Conservation (phyloP, 345 rosid species). For the Hibiscus trionum region DNA sequence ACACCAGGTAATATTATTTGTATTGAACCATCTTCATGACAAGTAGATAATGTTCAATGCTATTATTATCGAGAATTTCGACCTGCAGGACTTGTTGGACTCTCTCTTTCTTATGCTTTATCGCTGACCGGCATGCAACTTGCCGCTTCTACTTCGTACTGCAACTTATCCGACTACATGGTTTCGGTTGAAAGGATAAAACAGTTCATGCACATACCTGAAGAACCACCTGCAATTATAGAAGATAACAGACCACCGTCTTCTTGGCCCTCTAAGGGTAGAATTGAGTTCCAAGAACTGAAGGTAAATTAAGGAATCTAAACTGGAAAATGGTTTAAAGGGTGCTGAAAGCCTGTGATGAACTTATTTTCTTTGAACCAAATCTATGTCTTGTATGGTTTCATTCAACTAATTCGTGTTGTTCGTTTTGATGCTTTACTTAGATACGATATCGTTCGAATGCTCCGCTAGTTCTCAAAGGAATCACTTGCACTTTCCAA, state of each 20-base stretch:
- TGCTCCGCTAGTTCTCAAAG: slow-evolving; percentile 61
- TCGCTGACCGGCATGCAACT: slow-evolving; percentile 47
- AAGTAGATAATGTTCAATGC: not conserved
- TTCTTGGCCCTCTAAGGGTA: slow-evolving; percentile 64
- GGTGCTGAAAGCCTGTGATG: not conserved
- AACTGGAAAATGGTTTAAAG: not conserved
- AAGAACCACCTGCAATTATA: slow-evolving; percentile 57
- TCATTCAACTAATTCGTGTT: not conserved
- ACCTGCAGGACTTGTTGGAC: slow-evolving; percentile 54
- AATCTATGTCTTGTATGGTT: not conserved
- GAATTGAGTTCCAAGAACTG: slow-evolving; percentile 58
- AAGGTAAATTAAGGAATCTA: slow-evolving; percentile 29
- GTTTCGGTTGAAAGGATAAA: slow-evolving; percentile 68
- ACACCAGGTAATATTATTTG: slow-evolving; percentile 36
- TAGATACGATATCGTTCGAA: slow-evolving; percentile 65
- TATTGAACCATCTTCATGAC: not conserved
- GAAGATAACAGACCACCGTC: slow-evolving; percentile 51
- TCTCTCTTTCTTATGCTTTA: slow-evolving; percentile 71
- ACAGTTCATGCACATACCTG: slow-evolving; percentile 56
- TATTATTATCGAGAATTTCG: not conserved
- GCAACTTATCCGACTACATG: slow-evolving; percentile 54
- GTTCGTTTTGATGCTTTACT: not conserved
- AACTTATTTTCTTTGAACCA: not conserved
- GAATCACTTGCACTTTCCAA: slow-evolving; percentile 59
- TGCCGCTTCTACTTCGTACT: slow-evolving; percentile 48